Evolutionary conservation across 2,329 filamentous ascomycete species (phyloP).

Genomic region (Biscogniauxia marginata): DNA sequence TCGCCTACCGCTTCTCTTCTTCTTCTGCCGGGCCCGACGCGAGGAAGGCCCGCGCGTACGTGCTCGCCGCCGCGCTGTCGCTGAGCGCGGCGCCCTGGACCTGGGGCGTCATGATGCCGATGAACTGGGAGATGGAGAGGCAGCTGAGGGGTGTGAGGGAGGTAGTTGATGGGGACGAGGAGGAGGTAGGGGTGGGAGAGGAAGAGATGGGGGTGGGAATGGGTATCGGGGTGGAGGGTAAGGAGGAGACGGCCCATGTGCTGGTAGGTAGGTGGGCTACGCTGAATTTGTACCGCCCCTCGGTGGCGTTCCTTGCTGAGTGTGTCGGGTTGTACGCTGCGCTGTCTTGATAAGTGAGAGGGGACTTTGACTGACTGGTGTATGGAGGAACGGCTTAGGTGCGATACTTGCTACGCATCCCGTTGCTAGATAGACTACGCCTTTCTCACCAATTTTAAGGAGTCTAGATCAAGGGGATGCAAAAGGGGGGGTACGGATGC

Average conservation of each 20-base stretch:
- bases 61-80: slow-evolving; percentile 44
- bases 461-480: too few species aligned
- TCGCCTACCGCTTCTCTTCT: slow-evolving; percentile 43
- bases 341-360: slow-evolving; percentile 10
- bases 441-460: too few species aligned
- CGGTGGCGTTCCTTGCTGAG: slow-evolving; percentile 8
- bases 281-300: slow-evolving; percentile 13
- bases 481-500: too few species aligned
- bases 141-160: neutral
- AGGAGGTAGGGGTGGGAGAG: neutral
- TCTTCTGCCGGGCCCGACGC: too few species aligned
- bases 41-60: slow-evolving; percentile 39
- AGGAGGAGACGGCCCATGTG: slow-evolving; percentile 4
- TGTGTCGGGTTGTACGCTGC: slow-evolving; percentile 15
- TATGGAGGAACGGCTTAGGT: too few species aligned
- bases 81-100: slow-evolving; percentile 53
- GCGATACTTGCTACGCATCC: too few species aligned
- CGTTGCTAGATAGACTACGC: too few species aligned
- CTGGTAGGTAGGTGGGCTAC: slow-evolving; percentile 15
- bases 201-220: neutral
- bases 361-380: too few species aligned
- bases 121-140: slow-evolving; percentile 45
- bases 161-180: neutral
- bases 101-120: slow-evolving; percentile 41
- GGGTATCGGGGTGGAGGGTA: neutral